Conservation (phyloP, 306 rosid genomes). For the Acacia confusa region DNA sequence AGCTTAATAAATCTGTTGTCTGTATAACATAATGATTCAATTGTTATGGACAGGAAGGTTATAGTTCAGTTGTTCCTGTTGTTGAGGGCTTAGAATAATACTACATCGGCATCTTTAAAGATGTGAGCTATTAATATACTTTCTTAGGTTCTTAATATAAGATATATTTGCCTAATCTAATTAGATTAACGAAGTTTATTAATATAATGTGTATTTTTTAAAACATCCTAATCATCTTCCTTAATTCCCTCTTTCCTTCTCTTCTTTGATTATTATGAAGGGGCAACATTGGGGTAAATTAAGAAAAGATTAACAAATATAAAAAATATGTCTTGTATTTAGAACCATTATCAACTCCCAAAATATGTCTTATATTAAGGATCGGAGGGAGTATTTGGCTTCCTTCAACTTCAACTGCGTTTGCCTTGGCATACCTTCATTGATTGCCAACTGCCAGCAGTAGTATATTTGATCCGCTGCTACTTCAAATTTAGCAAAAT, state of each 20-base stretch:
- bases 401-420: neutral
- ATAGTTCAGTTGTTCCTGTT: neutral
- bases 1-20: neutral
- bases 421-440: conserved; percentile 4
- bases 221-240: too few relatives aligned
- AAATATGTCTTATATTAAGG: too few relatives aligned
- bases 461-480: neutral
- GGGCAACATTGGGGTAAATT: too few relatives aligned
- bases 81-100: neutral
- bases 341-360: too few relatives aligned
- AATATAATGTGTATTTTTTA: too few relatives aligned
- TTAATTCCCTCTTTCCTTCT: too few relatives aligned
- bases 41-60: neutral
- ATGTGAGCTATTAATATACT: neutral
- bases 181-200: too few relatives aligned
- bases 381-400: neutral
- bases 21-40: neutral
- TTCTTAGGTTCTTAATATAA: too few relatives aligned
- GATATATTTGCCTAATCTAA: too few relatives aligned
- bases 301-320: too few relatives aligned
- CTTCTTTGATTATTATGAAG: too few relatives aligned
- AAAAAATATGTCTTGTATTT: too few relatives aligned
- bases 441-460: neutral
- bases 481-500: neutral
- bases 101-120: neutral